A percentile compares a stretch with the other conserved stretches of the same genome.
Conservation (phyloP, 371 early-diverging fungal genomes). For the Saksenaea oblongispora region DNA sequence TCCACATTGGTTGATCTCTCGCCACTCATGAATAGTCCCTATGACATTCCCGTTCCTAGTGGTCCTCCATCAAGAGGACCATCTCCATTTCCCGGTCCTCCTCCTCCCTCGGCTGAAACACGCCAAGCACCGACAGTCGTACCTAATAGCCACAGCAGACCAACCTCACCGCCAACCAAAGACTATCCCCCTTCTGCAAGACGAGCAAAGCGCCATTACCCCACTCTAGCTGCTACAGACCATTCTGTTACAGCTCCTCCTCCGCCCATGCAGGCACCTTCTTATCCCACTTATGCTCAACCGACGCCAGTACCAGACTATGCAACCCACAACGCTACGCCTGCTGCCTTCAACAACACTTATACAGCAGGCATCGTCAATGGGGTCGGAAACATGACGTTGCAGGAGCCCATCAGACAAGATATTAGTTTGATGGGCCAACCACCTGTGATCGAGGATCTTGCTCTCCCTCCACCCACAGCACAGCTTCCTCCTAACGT, state of each 20-base stretch:
- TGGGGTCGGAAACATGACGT: conserved; percentile 30
- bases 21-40: background rate
- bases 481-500: conserved; percentile 46
- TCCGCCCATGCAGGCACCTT: conserved; percentile 9
- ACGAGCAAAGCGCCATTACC: conserved; percentile 25
- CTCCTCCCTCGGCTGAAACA: background rate
- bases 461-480: conserved; percentile 41
- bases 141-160: background rate
- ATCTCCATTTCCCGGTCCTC: background rate
- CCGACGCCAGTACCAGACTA: background rate
- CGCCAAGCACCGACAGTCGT: background rate
- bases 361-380: conserved; percentile 16
- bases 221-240: conserved; percentile 12
- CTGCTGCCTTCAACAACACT: background rate
- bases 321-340: background rate
- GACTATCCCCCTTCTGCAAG: background rate
- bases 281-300: background rate
- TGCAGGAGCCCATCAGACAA: conserved; percentile 13
- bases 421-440: conserved; percentile 54
- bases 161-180: background rate
- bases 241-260: conserved; percentile 11
- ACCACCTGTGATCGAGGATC: conserved; percentile 48
- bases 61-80: background rate
- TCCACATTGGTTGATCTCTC: background rate
- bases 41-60: background rate